These are phyloP conservation scores for Cercis canadensis DNA, from an alignment of 306 rosid species.

Conservation along the genomic window DNA sequence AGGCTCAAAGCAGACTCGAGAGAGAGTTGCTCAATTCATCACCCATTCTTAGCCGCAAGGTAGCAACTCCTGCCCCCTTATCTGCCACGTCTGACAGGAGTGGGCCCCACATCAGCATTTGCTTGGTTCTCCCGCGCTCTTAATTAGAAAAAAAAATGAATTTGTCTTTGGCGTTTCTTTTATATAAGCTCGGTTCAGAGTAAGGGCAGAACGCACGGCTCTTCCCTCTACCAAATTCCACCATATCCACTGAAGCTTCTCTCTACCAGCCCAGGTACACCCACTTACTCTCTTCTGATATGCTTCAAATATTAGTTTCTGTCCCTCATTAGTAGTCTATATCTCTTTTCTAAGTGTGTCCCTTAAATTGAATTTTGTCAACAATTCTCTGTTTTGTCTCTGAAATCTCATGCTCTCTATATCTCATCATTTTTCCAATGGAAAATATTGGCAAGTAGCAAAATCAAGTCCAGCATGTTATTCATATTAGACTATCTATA, in stretches of 20 bases:
- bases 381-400: not conserved
- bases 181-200: conserved; percentile 18
- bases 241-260: conserved; percentile 17
- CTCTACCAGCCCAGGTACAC: too few species aligned
- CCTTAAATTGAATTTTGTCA: too few species aligned
- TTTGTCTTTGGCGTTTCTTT: conserved; percentile 28
- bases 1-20: conserved; percentile 24
- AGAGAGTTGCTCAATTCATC: conserved; percentile 18
- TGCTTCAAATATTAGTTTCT: conserved; percentile 9
- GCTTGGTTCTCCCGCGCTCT: conserved; percentile 49
- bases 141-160: conserved; percentile 27
- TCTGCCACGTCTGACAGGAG: conserved; percentile 59
- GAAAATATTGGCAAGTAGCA: not conserved
- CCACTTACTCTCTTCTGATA: too few species aligned
- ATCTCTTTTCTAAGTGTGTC: too few species aligned
- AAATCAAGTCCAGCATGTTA: not conserved
- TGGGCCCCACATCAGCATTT: conserved; percentile 43
- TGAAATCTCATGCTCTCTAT: not conserved
- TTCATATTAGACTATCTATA: too few species aligned
- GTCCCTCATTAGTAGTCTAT: too few species aligned
- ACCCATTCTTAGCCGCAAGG: conserved; percentile 53
- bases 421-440: not conserved
- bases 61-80: conserved; percentile 48
- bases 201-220: conserved; percentile 19
- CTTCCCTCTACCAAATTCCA: conserved; percentile 30